Evolutionary conservation across 2,329 filamentous ascomycete species (phyloP).

Genomic region (Colletotrichum sp.): DNA sequence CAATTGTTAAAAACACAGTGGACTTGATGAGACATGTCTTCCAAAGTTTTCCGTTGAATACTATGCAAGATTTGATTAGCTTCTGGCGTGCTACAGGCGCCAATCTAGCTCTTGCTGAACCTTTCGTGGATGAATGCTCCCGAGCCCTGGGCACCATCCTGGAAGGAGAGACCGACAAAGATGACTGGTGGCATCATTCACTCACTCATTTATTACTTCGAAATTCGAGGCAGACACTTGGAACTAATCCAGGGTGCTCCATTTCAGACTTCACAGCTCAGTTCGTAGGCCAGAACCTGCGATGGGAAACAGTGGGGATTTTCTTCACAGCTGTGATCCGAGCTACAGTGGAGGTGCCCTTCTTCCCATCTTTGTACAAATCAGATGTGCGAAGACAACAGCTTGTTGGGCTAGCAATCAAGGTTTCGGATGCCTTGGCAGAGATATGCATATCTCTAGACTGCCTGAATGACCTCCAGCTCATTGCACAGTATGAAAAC

Average conservation of each 20-base stretch:
- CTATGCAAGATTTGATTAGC: neutral
- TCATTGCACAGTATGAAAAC: neutral
- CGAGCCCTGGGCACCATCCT: neutral
- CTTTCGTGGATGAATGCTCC: neutral
- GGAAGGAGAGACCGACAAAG: neutral
- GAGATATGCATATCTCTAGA: neutral
- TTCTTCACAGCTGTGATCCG: neutral
- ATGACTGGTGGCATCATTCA: neutral
- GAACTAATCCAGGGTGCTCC: rapidly evolving
- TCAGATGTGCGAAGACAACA: neutral
- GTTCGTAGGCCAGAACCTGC: neutral
- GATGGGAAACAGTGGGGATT: neutral
- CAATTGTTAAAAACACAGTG: neutral
- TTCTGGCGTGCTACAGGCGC: neutral
- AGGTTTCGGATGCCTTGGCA: neutral
- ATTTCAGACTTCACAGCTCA: neutral
- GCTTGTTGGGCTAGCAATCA: neutral
- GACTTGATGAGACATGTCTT: neutral
- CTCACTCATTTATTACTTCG: neutral
- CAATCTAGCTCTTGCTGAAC: neutral
- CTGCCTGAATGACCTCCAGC: neutral
- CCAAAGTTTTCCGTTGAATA: neutral
- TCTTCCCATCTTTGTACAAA: neutral
- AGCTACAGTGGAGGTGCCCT: neutral
- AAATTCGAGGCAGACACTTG: neutral